Conservation (phyloP, 768 basidiomycete species). For the Hericium erinaceus region DNA sequence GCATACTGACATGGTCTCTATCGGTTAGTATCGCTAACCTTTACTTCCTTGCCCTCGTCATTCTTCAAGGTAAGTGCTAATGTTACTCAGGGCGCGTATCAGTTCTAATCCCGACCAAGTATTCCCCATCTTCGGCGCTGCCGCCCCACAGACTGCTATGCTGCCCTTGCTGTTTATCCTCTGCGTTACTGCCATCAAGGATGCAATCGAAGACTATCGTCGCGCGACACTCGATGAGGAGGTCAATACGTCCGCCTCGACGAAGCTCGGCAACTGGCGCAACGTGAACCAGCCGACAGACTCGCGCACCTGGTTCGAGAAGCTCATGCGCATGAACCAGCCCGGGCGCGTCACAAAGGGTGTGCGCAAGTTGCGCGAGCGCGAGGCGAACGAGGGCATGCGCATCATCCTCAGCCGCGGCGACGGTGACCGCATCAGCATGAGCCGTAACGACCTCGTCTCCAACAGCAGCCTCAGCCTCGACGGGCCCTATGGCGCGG, state of each 20-base stretch:
- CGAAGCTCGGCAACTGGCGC: constrained; percentile 79
- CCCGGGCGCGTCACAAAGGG: constrained; percentile 79
- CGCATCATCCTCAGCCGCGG: constrained; percentile 49
- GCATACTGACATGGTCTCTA: neutral
- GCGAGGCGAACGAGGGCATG: constrained; percentile 61
- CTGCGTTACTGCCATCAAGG: constrained; percentile 85
- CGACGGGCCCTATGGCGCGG: constrained; percentile 2
- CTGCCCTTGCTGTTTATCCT: constrained; percentile 85
- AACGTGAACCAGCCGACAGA: constrained; percentile 86
- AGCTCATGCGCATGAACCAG: constrained; percentile 54
- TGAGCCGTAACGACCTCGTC: constrained; percentile 29
- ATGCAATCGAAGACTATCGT: constrained; percentile 94
- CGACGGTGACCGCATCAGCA: constrained; percentile 16
- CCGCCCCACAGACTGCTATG: constrained; percentile 71
- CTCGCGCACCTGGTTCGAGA: constrained; percentile 66
- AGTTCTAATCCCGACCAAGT: constrained; percentile 32
- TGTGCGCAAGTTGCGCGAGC: constrained; percentile 74
- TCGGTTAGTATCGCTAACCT: constrained; percentile 72
- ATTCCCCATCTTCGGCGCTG: constrained; percentile 86
- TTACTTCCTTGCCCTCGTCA: constrained; percentile 79
- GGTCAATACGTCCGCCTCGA: constrained; percentile 91
- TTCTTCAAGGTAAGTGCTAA: constrained; percentile 52
- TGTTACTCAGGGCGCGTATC: neutral
- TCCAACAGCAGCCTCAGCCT: constrained; percentile 17
- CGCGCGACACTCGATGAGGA: constrained; percentile 81